phyloP scores from a whole-genome alignment of 2,329 filamentous ascomycete species.

The Epichloe uncinata region DNA sequence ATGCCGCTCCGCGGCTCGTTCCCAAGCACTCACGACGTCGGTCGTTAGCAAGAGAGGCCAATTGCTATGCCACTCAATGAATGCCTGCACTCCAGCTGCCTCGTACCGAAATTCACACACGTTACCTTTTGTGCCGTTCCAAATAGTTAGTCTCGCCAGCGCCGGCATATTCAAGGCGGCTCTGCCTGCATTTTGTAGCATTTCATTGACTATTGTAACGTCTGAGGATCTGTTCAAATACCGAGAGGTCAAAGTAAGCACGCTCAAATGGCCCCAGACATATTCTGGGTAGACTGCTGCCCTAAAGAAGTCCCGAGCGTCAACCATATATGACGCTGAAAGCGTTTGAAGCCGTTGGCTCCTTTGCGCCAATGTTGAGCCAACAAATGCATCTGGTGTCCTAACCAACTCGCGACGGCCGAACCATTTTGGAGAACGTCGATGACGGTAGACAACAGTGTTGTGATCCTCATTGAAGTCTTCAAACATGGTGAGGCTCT shows the following conservation, averaged over 20 bases:
- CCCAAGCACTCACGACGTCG: neutral
- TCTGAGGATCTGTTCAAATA: neutral
- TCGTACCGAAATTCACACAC: neutral
- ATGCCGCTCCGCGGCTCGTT: neutral
- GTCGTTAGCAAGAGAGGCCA: neutral
- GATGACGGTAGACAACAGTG: neutral
- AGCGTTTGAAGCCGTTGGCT: neutral
- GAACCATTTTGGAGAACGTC: neutral
- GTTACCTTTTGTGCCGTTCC: neutral
- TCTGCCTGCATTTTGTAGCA: neutral
- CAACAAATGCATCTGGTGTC: neutral
- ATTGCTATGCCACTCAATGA: neutral
- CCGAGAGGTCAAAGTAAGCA: neutral
- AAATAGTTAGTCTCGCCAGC: neutral
- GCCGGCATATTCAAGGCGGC: neutral
- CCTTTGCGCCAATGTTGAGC: neutral
- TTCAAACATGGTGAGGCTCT: neutral
- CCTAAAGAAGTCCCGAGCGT: neutral
- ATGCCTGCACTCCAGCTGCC: neutral
- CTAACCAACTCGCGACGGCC: neutral
- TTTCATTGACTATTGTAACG: neutral
- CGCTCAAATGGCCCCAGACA: neutral
- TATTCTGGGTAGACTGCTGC: neutral
- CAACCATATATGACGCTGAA: neutral
- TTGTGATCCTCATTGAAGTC: neutral